Evolutionary conservation across 2,329 filamentous ascomycete species (phyloP).

Genomic region (Clathrospora elynae): DNA sequence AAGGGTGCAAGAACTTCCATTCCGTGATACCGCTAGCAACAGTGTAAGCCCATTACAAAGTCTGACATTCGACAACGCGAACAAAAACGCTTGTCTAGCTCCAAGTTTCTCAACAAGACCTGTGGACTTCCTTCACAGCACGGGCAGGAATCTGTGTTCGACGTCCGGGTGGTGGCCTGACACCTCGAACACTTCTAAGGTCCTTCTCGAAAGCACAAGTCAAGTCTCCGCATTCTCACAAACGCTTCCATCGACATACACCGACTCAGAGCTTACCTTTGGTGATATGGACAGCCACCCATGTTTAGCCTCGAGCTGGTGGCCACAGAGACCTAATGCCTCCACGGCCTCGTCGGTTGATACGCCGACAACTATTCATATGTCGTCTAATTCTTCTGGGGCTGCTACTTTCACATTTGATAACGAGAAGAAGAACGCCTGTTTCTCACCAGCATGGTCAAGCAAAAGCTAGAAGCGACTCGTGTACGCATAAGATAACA

Average conservation of each 20-base stretch:
- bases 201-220: constrained; percentile 13
- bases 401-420: constrained; percentile 6
- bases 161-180: constrained; percentile 31
- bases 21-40: not conserved
- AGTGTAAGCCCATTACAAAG: not conserved
- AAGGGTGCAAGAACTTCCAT: constrained; percentile 5
- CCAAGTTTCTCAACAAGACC: constrained; percentile 4
- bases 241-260: not conserved
- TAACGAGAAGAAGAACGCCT: constrained; percentile 5
- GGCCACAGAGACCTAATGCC: constrained; percentile 16
- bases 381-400: not conserved
- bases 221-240: constrained; percentile 13
- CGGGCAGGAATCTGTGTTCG: constrained; percentile 28
- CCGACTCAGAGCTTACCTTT: not conserved
- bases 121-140: constrained; percentile 24
- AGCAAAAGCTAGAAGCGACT: too few relatives aligned
- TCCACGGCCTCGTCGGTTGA: constrained; percentile 2
- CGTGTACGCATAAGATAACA: not conserved
- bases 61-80: not conserved
- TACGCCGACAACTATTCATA: constrained; percentile 8
- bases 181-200: constrained; percentile 1
- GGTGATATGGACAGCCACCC: constrained; percentile 6
- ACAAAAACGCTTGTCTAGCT: constrained; percentile 3
- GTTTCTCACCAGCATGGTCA: constrained; percentile 12
- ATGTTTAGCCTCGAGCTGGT: constrained; percentile 20